phyloP scores from a whole-genome alignment of 495 filamentous ascomycete species.

The Alectoria sarmentosa region DNA sequence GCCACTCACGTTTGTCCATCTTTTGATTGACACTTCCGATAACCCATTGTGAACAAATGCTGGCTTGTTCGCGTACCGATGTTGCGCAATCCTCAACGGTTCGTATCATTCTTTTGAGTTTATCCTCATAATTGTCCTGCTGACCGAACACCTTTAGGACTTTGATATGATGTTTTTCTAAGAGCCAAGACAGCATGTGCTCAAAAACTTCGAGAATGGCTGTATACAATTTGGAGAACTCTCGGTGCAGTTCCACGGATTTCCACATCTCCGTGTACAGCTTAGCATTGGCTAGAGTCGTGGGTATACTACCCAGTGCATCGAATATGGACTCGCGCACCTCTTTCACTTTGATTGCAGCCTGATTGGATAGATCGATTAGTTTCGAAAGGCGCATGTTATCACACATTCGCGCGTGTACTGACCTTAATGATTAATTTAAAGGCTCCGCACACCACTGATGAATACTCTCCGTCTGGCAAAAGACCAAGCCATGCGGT shows the following conservation, averaged over 20 bases:
- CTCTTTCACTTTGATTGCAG: conserved; percentile 9
- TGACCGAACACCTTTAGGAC: not conserved
- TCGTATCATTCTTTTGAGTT: not conserved
- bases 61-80: not conserved
- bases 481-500: conserved; percentile 8
- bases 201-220: conserved; percentile 1
- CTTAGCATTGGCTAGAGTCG: conserved; percentile 8
- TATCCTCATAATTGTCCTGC: not conserved
- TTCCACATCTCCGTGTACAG: conserved; percentile 4
- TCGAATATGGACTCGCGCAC: conserved; percentile 5
- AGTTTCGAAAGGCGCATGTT: not conserved
- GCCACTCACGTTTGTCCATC: not conserved
- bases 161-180: not conserved
- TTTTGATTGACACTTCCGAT: conserved; percentile 1
- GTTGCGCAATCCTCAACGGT: not conserved
- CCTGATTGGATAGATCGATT: not conserved
- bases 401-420: not conserved
- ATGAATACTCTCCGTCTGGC: conserved; percentile 12
- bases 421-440: conserved; percentile 13
- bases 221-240: not conserved
- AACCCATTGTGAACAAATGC: not conserved
- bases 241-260: not conserved
- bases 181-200: not conserved
- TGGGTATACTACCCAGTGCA: conserved; percentile 8
- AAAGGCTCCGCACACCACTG: conserved; percentile 12